These are phyloP conservation scores for Xylaria digitata DNA, from an alignment of 2,329 filamentous ascomycete species.

Conservation along the genomic window DNA sequence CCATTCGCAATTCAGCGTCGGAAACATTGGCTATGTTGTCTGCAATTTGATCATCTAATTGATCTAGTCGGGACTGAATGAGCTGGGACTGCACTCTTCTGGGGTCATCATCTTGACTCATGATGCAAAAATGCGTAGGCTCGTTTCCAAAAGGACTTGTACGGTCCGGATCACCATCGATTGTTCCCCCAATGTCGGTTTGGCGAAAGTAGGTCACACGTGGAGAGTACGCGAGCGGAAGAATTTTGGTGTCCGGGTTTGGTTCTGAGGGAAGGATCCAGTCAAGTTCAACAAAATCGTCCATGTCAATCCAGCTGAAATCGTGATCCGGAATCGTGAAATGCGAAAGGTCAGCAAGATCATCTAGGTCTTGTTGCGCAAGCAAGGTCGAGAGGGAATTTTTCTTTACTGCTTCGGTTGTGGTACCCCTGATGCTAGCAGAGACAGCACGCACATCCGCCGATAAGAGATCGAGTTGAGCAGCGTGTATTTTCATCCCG, in stretches of 20 bases:
- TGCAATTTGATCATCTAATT: constrained; percentile 81
- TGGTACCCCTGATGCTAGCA: constrained; percentile 85
- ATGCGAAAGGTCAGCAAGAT: constrained; percentile 78
- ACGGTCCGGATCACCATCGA: constrained; percentile 81
- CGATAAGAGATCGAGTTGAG: constrained; percentile 89
- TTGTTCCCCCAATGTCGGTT: constrained; percentile 87
- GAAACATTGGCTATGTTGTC: constrained; percentile 78
- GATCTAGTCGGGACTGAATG: constrained; percentile 81
- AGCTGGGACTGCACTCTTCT: constrained; percentile 87
- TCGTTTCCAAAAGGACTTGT: constrained; percentile 94
- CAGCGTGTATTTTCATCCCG: constrained; percentile 95
- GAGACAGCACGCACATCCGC: constrained; percentile 95
- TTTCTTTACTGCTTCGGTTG: constrained; percentile 77
- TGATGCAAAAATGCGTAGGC: constrained; percentile 93
- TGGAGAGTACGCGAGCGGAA: constrained; percentile 92
- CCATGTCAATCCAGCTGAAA: constrained; percentile 98
- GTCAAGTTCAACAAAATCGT: constrained; percentile 97
- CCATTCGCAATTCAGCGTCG: constrained; percentile 77
- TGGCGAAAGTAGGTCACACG: constrained; percentile 97
- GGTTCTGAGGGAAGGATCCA: constrained; percentile 93
- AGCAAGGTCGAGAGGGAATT: constrained; percentile 64
- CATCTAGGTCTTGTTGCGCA: constrained; percentile 62
- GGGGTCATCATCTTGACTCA: constrained; percentile 91
- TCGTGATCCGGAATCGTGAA: constrained; percentile 98
- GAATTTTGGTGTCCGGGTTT: constrained; percentile 92